Evolutionary conservation across 768 basidiomycete species (phyloP).

Genomic region (Pleurotus salmoneostramineus): DNA sequence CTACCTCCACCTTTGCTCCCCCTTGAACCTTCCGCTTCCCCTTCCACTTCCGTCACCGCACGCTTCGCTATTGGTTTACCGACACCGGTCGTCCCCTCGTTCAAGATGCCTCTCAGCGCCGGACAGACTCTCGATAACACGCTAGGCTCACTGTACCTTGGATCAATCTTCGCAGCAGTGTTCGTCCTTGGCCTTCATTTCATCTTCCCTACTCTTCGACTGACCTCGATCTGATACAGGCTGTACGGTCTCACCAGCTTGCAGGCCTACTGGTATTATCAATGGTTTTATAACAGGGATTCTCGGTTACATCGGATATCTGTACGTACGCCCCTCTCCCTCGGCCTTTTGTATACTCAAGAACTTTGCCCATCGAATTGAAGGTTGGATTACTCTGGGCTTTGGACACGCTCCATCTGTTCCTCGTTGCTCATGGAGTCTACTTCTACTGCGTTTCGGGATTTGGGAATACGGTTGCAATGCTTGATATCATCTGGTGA

Average conservation of each 20-base stretch:
- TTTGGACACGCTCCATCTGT: slow-evolving; percentile 23
- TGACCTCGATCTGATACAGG: neutral
- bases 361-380: neutral
- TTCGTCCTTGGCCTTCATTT: neutral
- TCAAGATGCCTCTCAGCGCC: neutral
- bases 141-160: neutral
- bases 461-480: slow-evolving; percentile 17
- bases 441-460: slow-evolving; percentile 20
- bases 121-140: slow-evolving; percentile 5
- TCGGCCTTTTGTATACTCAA: neutral
- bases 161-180: neutral
- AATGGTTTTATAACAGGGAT: neutral
- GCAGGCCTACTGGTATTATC: neutral
- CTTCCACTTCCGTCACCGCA: no score
- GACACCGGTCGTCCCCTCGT: no score
- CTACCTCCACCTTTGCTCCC: no score
- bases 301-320: neutral
- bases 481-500: neutral
- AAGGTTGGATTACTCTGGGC: slow-evolving; percentile 14
- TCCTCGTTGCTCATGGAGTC: slow-evolving; percentile 20
- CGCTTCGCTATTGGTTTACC: no score
- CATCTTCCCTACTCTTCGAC: neutral
- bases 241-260: neutral
- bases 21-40: no score
- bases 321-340: neutral